These are phyloP conservation scores for Kluyveromyces wickerhamii DNA, from an alignment of 805 yeast species.

Conservation along the genomic window DNA sequence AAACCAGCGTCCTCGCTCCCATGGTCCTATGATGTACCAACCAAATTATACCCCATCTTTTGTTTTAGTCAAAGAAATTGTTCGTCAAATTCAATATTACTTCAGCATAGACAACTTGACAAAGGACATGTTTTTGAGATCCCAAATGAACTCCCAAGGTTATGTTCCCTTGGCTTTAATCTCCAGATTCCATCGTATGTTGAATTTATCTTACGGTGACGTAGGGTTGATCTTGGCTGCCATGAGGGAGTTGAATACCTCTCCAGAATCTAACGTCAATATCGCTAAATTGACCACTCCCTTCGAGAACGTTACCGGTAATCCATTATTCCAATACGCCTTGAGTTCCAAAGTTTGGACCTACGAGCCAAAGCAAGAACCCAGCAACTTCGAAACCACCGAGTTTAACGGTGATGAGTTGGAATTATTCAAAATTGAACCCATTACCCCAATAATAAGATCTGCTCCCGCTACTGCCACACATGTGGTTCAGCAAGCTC, in stretches of 20 bases:
- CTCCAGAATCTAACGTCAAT: constrained; percentile 2
- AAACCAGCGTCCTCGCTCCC: constrained; percentile 5
- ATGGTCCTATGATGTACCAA: constrained; percentile 5
- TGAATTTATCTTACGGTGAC: constrained; percentile 41
- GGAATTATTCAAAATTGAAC: constrained; percentile 5
- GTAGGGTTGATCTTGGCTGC: constrained; percentile 23
- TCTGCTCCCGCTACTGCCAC: background rate
- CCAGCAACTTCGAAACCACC: background rate
- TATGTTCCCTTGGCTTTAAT: constrained; percentile 25
- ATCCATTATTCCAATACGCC: constrained; percentile 6
- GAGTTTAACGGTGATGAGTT: constrained; percentile 3
- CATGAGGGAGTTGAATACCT: constrained; percentile 19
- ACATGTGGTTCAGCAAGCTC: background rate
- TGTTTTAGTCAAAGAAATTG: constrained; percentile 27
- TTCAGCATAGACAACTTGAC: constrained; percentile 80
- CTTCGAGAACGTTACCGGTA: constrained; percentile 3
- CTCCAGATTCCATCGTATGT: constrained; percentile 30
- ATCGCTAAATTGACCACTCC: constrained; percentile 4
- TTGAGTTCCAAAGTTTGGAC: constrained; percentile 3
- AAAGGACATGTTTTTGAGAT: constrained; percentile 76
- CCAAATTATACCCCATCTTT: constrained; percentile 12
- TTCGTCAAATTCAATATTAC: constrained; percentile 77
- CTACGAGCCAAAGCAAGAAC: background rate
- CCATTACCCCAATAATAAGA: constrained; percentile 4
- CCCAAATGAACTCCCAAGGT: constrained; percentile 44